phyloP scores from a whole-genome alignment of 106 monocot species.

The Agapanthus africanus region DNA sequence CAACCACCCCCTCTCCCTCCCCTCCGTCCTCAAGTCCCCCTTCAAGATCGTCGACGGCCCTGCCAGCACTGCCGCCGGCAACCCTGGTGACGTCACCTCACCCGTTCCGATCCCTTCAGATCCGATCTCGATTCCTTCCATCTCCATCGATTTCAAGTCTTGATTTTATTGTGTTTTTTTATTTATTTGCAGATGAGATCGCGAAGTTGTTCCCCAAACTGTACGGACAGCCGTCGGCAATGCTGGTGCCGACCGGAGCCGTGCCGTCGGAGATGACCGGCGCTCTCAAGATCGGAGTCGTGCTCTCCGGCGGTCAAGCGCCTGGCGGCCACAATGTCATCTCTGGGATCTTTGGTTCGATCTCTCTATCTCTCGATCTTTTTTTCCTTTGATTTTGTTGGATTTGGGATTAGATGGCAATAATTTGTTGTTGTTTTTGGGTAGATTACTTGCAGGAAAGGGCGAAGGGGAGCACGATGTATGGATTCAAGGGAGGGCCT shows the following conservation, averaged over 20 bases:
- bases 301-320: slow-evolving; percentile 97
- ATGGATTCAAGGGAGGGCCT: too few relatives aligned
- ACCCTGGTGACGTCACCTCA: slow-evolving; percentile 32
- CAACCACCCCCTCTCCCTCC: slow-evolving; percentile 62
- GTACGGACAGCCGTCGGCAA: slow-evolving; percentile 90
- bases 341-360: slow-evolving; percentile 82
- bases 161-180: slow-evolving; percentile 8
- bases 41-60: slow-evolving; percentile 63
- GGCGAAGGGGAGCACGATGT: too few relatives aligned
- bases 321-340: slow-evolving; percentile 99
- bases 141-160: background rate
- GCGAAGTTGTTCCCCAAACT: slow-evolving; percentile 80
- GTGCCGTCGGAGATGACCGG: slow-evolving; percentile 26
- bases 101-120: background rate
- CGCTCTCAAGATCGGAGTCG: slow-evolving; percentile 69
- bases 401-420: background rate
- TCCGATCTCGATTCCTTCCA: background rate
- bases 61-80: slow-evolving; percentile 67
- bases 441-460: too few relatives aligned
- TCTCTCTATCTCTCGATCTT: background rate
- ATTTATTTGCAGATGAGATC: slow-evolving; percentile 71
- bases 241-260: slow-evolving; percentile 46
- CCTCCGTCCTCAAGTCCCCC: slow-evolving; percentile 49
- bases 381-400: background rate
- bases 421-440: background rate